Percentiles rank a stretch among this genome's conserved stretches.
phyloP scores from a whole-genome alignment of 768 basidiomycete genomes.

The Cubamyces lactineus region DNA sequence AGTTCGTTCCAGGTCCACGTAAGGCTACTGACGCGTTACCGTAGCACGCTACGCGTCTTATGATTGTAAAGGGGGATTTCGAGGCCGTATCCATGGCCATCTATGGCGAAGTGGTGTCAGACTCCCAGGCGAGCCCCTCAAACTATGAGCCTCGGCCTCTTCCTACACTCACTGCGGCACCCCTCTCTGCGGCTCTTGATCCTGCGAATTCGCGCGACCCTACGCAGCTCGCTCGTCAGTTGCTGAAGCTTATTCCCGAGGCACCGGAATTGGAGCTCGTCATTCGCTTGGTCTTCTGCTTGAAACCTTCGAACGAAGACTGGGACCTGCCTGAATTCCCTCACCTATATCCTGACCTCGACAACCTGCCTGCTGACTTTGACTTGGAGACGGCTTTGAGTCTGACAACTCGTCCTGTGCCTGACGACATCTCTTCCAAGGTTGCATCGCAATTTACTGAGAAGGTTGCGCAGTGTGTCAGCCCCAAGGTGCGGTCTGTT shows the following conservation, averaged over 20 bases:
- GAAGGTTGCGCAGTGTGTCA: slow-evolving; percentile 56
- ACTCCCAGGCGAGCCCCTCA: slow-evolving; percentile 40
- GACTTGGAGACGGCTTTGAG: slow-evolving; percentile 62
- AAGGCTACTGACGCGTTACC: slow-evolving; percentile 6
- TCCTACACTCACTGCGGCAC: slow-evolving; percentile 37
- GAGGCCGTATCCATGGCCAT: slow-evolving; percentile 64
- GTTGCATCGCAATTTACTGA: slow-evolving; percentile 56
- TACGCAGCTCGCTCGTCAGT: slow-evolving; percentile 58
- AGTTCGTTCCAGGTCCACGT: neutral
- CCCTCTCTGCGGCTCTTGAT: slow-evolving; percentile 58
- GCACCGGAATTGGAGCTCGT: slow-evolving; percentile 66
- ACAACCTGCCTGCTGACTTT: slow-evolving; percentile 51
- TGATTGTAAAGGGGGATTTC: slow-evolving; percentile 82
- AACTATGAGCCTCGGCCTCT: slow-evolving; percentile 48
- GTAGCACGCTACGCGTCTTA: slow-evolving; percentile 74
- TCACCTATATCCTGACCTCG: slow-evolving; percentile 65
- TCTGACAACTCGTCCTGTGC: slow-evolving; percentile 58
- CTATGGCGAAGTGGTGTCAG: slow-evolving; percentile 57
- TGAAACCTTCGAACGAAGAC: slow-evolving; percentile 78
- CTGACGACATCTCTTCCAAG: slow-evolving; percentile 57
- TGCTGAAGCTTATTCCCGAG: slow-evolving; percentile 63
- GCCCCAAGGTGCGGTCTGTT: slow-evolving; percentile 52
- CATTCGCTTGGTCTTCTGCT: slow-evolving; percentile 74
- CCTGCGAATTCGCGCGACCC: slow-evolving; percentile 64
- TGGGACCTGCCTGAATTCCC: slow-evolving; percentile 80